These are phyloP conservation scores for Gamsiella multidivaricata DNA, from an alignment of 192 early-diverging fungal genomes.

Conservation along the genomic window DNA sequence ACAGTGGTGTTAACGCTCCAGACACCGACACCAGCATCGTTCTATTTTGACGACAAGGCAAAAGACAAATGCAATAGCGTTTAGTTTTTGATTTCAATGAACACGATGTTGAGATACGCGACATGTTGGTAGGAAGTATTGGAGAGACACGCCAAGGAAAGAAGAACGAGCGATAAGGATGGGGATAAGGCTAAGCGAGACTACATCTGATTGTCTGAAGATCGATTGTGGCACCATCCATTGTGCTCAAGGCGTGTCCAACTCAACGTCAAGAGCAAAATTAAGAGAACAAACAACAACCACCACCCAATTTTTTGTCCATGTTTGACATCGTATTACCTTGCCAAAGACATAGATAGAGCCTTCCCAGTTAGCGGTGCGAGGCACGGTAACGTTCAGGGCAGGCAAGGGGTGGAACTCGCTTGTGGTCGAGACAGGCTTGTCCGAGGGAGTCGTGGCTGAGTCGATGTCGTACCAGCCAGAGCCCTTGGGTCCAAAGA, in stretches of 20 bases:
- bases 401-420: conserved; percentile 35
- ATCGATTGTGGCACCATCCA: conserved; percentile 5
- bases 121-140: too few species aligned
- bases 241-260: background rate
- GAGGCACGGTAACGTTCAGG: conserved; percentile 23
- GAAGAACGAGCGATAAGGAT: background rate
- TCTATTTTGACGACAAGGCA: conserved; percentile 16
- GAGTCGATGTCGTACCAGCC: conserved; percentile 38
- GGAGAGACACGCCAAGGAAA: background rate
- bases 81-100: too few species aligned
- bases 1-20: conserved; percentile 33
- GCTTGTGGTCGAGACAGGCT: conserved; percentile 30
- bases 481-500: conserved; percentile 44
- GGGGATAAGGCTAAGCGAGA: background rate
- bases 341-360: conserved; percentile 49
- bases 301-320: too few species aligned
- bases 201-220: too few species aligned
- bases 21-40: conserved; percentile 45
- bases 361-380: conserved; percentile 26
- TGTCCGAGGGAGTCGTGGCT: conserved; percentile 14
- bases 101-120: too few species aligned
- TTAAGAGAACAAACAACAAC: too few species aligned
- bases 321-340: too few species aligned
- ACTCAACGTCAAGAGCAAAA: background rate
- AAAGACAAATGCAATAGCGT: background rate